Conservation (phyloP, 352 stramenopile species). For the Pythium dissotocum region DNA sequence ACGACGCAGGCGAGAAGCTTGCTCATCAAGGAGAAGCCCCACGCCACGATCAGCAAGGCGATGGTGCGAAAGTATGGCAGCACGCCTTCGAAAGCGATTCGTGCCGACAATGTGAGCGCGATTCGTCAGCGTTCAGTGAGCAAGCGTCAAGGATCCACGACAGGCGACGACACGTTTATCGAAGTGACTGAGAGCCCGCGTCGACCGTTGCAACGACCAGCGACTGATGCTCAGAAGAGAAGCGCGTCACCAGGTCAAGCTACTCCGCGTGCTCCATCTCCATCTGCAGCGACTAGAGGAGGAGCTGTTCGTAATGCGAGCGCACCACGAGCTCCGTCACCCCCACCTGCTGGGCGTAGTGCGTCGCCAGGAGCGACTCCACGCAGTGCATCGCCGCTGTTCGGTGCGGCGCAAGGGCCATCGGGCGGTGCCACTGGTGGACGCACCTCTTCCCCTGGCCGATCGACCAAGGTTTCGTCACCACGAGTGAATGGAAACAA, state of each 20-base stretch:
- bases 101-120: neutral
- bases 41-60: conserved; percentile 40
- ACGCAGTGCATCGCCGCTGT: neutral
- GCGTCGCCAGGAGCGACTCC: conserved; percentile 1
- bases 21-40: conserved; percentile 51
- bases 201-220: neutral
- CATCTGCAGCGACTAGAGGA: neutral
- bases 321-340: neutral
- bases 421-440: neutral
- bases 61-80: conserved; percentile 39
- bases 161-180: conserved; percentile 18
- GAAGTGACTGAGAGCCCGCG: conserved; percentile 21
- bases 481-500: neutral
- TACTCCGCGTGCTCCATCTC: neutral
- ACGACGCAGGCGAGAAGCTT: conserved; percentile 36
- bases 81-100: neutral
- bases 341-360: neutral
- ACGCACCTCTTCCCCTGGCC: conserved; percentile 2
- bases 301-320: neutral
- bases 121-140: conserved; percentile 12
- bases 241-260: neutral
- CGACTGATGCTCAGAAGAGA: neutral
- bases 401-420: neutral
- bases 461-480: neutral
- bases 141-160: conserved; percentile 11